These are phyloP conservation scores for Vicia villosa DNA, from an alignment of 306 rosid species.

Conservation along the genomic window DNA sequence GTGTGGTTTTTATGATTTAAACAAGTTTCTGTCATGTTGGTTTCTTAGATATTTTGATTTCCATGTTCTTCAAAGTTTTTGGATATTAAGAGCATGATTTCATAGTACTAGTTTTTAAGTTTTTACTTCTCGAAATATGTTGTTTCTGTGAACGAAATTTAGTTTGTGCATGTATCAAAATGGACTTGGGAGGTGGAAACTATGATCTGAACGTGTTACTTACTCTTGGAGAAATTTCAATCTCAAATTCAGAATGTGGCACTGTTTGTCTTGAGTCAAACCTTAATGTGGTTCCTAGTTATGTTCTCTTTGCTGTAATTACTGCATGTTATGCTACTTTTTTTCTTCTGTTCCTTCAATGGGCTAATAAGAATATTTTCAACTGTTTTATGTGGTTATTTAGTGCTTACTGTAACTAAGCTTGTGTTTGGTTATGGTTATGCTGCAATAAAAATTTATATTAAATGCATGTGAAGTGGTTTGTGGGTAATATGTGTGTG, in stretches of 20 bases:
- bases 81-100: not conserved
- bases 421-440: too few relatives aligned
- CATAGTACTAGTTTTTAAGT: not conserved
- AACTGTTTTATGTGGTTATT: too few relatives aligned
- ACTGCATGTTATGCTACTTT: not conserved
- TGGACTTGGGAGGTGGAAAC: not conserved
- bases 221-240: slow-evolving; percentile 3
- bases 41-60: slow-evolving; percentile 12
- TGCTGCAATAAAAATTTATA: too few relatives aligned
- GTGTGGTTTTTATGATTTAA: not conserved
- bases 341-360: not conserved
- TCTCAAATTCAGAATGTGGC: not conserved
- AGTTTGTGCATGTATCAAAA: not conserved
- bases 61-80: not conserved
- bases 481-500: too few relatives aligned
- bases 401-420: too few relatives aligned
- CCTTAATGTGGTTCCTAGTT: not conserved
- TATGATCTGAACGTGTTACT: not conserved
- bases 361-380: not conserved
- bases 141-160: not conserved
- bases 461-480: too few relatives aligned
- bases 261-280: not conserved
- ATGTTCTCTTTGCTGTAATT: not conserved
- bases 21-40: not conserved
- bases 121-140: not conserved